These are phyloP conservation scores for Aspergillus fijiensis DNA, from an alignment of 2,329 filamentous ascomycete species.

Conservation along the genomic window DNA sequence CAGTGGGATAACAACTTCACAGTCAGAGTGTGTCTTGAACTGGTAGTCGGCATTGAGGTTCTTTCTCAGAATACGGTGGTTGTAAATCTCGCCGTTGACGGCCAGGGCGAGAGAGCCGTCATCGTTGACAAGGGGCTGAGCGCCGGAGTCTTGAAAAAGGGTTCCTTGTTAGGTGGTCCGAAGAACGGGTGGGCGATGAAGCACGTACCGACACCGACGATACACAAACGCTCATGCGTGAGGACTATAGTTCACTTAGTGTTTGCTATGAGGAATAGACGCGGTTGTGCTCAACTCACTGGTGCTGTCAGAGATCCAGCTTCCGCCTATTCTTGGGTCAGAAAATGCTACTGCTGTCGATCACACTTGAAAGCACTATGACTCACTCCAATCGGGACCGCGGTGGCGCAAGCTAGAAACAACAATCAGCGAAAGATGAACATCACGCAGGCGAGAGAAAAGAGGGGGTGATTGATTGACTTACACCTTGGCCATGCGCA, in stretches of 20 bases:
- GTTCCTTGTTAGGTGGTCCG: slow-evolving; percentile 13
- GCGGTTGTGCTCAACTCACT: slow-evolving; percentile 58
- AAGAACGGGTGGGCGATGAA: slow-evolving; percentile 7
- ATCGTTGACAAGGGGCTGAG: slow-evolving; percentile 90
- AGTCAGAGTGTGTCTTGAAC: slow-evolving; percentile 99
- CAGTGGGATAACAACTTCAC: slow-evolving; percentile 97
- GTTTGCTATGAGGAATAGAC: background rate
- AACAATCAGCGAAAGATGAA: slow-evolving; percentile 33
- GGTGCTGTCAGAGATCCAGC: slow-evolving; percentile 83
- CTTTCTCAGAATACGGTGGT: slow-evolving; percentile 94
- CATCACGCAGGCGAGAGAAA: no score
- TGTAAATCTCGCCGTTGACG: slow-evolving; percentile 99
- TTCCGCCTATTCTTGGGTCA: slow-evolving; percentile 65
- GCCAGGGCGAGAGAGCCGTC: slow-evolving; percentile 86
- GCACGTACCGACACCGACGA: slow-evolving; percentile 85
- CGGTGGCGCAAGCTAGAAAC: slow-evolving; percentile 79
- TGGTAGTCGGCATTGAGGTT: slow-evolving; percentile 78
- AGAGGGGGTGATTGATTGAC: slow-evolving; percentile 38
- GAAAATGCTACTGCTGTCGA: slow-evolving; percentile 18
- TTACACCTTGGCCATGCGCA: slow-evolving; percentile 92
- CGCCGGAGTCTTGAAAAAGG: slow-evolving; percentile 71
- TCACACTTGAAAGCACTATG: slow-evolving; percentile 20
- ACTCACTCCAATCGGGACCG: slow-evolving; percentile 97
- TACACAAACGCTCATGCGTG: slow-evolving; percentile 94
- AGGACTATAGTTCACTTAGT: slow-evolving; percentile 62